These are phyloP conservation scores for Kwoniella mangroviensis DNA, from an alignment of 768 basidiomycete species.

Conservation along the genomic window DNA sequence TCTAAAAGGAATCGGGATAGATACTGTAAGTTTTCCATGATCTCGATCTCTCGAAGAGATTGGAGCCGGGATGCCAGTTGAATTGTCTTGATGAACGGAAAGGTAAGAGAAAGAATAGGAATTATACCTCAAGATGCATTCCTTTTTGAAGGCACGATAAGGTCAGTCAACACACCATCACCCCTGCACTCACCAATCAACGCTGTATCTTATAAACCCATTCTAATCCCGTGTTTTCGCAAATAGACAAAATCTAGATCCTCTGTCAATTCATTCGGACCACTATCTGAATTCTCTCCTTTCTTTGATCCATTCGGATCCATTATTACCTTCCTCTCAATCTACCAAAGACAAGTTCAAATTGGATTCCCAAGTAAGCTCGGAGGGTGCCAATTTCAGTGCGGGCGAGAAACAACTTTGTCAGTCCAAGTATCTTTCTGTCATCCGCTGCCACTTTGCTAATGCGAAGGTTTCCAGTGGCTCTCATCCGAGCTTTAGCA, in stretches of 20 bases:
- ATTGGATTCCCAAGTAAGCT: slow-evolving; percentile 66
- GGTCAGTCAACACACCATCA: slow-evolving; percentile 8
- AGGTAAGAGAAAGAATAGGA: slow-evolving; percentile 64
- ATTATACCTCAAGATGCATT: slow-evolving; percentile 73
- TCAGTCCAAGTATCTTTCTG: slow-evolving; percentile 17
- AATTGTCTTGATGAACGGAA: too few relatives aligned
- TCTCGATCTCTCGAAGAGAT: too few relatives aligned
- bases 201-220: neutral
- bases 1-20: slow-evolving; percentile 64
- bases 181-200: neutral
- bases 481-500: slow-evolving; percentile 68
- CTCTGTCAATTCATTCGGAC: slow-evolving; percentile 64
- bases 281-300: slow-evolving; percentile 69
- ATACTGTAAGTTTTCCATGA: slow-evolving; percentile 52
- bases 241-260: slow-evolving; percentile 62
- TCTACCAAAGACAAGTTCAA: slow-evolving; percentile 67
- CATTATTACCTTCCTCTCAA: slow-evolving; percentile 48
- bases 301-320: slow-evolving; percentile 64
- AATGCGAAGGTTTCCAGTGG: slow-evolving; percentile 52
- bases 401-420: slow-evolving; percentile 69
- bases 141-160: slow-evolving; percentile 59
- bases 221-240: neutral
- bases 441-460: too few relatives aligned
- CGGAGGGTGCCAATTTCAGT: slow-evolving; percentile 71
- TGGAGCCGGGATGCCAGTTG: too few relatives aligned